Conservation (phyloP, 805 yeast genomes). For the Diddensiella transvaalensis region DNA sequence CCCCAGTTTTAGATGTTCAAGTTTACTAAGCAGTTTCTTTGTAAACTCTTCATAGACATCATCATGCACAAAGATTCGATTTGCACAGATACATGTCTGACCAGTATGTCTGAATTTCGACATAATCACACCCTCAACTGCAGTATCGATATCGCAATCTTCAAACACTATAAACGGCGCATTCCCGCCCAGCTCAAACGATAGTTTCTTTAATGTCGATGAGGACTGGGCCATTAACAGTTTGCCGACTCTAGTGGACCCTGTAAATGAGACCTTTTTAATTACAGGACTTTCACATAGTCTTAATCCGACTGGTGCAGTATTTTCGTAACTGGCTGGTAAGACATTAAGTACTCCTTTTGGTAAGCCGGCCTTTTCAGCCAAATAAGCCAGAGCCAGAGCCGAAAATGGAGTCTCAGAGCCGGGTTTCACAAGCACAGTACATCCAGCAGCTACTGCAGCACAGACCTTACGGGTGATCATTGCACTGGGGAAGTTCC, state of each 20-base stretch:
- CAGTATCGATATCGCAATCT: constrained; percentile 64
- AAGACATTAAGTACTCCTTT: constrained; percentile 64
- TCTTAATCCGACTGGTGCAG: constrained; percentile 31
- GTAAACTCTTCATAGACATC: constrained; percentile 62
- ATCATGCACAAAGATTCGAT: constrained; percentile 64
- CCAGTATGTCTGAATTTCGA: constrained; percentile 75
- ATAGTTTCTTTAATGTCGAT: constrained; percentile 62
- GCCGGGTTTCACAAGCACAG: constrained; percentile 73
- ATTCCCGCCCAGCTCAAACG: constrained; percentile 77
- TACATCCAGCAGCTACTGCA: constrained; percentile 76
- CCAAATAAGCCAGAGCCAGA: constrained; percentile 58
- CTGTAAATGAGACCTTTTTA: constrained; percentile 71
- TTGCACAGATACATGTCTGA: constrained; percentile 80
- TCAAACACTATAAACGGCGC: constrained; percentile 75
- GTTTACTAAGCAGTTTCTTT: constrained; percentile 43
- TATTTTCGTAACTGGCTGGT: constrained; percentile 39
- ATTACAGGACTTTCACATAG: constrained; percentile 50
- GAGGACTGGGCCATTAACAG: constrained; percentile 57
- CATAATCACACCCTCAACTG: constrained; percentile 61
- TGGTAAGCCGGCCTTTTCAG: constrained; percentile 67
- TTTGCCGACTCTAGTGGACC: constrained; percentile 72
- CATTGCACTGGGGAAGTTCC: constrained; percentile 83
- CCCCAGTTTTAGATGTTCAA: constrained; percentile 50
- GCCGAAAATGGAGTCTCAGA: constrained; percentile 73
- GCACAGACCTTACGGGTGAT: constrained; percentile 70